phyloP scores from a whole-genome alignment of 805 yeast genomes.

The Nakazawaea ambrosiae region DNA sequence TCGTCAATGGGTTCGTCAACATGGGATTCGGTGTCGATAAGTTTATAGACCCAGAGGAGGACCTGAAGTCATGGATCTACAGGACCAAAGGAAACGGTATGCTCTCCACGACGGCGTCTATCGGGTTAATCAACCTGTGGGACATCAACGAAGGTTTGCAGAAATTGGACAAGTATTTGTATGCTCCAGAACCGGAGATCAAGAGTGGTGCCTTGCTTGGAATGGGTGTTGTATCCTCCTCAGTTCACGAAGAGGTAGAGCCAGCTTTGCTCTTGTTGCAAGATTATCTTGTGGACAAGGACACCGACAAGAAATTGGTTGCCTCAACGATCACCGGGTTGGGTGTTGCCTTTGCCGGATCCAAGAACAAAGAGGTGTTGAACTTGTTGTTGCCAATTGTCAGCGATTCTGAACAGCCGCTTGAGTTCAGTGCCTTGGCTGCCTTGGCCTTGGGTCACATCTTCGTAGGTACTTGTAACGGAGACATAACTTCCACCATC shows the following conservation, averaged over 20 bases:
- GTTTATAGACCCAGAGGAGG: constrained; percentile 53
- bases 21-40: constrained; percentile 89
- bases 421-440: constrained; percentile 80
- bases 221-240: constrained; percentile 85
- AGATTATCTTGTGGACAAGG: constrained; percentile 44
- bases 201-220: constrained; percentile 97
- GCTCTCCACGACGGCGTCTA: constrained; percentile 85
- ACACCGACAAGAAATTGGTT: constrained; percentile 55
- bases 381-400: constrained; percentile 75
- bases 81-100: constrained; percentile 89
- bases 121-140: constrained; percentile 91
- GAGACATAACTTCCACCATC: constrained; percentile 89
- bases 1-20: constrained; percentile 87
- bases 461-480: constrained; percentile 92
- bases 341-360: constrained; percentile 93
- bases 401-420: constrained; percentile 62
- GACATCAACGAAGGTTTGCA: constrained; percentile 84
- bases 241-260: constrained; percentile 93
- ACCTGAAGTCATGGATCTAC: constrained; percentile 76
- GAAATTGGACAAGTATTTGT: constrained; percentile 79
- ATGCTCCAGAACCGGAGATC: constrained; percentile 77
- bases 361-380: constrained; percentile 77
- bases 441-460: constrained; percentile 91
- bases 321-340: constrained; percentile 84
- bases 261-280: constrained; percentile 82